Conservation (phyloP, 2,329 filamentous ascomycete species). For the Magnaporthiopsis rhizophila region DNA sequence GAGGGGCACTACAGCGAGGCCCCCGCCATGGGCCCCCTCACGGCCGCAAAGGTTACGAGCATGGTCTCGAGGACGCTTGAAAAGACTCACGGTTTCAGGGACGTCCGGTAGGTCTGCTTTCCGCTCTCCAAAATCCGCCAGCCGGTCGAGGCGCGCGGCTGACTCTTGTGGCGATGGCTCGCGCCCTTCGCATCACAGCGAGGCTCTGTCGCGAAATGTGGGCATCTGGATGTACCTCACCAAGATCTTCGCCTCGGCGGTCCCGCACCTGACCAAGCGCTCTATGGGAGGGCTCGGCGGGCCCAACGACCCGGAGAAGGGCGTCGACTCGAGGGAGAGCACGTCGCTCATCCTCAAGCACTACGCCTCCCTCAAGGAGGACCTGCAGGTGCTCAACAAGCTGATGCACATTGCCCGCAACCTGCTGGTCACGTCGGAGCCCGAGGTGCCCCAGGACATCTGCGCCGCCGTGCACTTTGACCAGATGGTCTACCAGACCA, state of each 20-base stretch:
- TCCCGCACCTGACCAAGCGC: conserved; percentile 51
- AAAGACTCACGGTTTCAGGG: conserved; percentile 53
- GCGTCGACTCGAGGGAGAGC: conserved; percentile 52
- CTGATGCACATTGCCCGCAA: conserved; percentile 60
- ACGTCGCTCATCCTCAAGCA: conserved; percentile 56
- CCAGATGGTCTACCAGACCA: conserved; percentile 57
- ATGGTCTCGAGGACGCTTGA: conserved; percentile 55
- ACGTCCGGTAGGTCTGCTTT: conserved; percentile 35
- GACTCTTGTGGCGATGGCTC: not conserved
- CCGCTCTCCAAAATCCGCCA: not conserved
- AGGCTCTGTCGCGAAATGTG: conserved; percentile 53
- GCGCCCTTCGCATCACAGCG: conserved; percentile 27
- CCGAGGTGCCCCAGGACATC: conserved; percentile 57
- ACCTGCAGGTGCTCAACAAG: conserved; percentile 56
- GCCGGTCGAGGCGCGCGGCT: not conserved
- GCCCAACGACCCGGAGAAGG: conserved; percentile 45
- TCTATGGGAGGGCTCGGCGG: conserved; percentile 49
- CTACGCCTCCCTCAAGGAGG: conserved; percentile 51
- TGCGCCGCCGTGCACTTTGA: conserved; percentile 58
- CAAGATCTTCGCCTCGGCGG: conserved; percentile 51
- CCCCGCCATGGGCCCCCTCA: conserved; percentile 49
- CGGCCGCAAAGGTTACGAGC: conserved; percentile 44
- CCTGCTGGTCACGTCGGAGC: conserved; percentile 55
- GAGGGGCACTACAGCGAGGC: conserved; percentile 53
- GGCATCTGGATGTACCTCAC: conserved; percentile 59